Base-by-base conservation (phyloP, 208 protist species). In the Angomonas ambiguus region DNA sequence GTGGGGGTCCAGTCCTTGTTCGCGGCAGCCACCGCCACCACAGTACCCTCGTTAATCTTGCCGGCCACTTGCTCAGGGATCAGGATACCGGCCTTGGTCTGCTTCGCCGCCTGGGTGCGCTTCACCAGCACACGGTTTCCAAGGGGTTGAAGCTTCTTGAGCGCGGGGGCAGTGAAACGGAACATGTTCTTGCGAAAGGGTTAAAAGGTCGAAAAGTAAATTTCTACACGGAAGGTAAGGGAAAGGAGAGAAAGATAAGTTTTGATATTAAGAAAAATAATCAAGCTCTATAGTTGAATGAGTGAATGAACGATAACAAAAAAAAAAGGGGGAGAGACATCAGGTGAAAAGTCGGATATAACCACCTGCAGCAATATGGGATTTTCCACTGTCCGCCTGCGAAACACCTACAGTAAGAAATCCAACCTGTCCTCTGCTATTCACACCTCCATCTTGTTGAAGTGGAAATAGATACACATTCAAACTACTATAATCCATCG, bases 11-110 rank as follows among this genome's bases (percentile, higher is more conserved):
- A 96, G 75, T 96, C 92, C 84, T 92, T 93, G 63, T 78, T 83
- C 55, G 60, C 89, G n/a, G 83, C 82, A 22, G 92, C 88, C 8
- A 96, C 92, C 2, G 92, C 92, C 49, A 95, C 75, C 51, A 96
- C 87, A 11, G 83, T 95, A 65, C 87, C 92, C 82, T 96, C 92
- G 83, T 96, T 96, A 72, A 94, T 79, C 83, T 96, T 96, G 48
- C 84, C 83, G 18, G 88, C 87, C n/a, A 93, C 85, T 79, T 94
- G 87, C 82, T 95, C 87, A 20, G 92, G 92, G 70, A 97, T 97
- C 57, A 97, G 87, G 66, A 97, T 83, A 58, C 92, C 92, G n/a
- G 92, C 87, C 87, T 94, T 91, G 51, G 91, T 96, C 80, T 95
- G 85, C 82, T 91, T 93, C 57, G 87, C 87, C n/a, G 91, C 79